Conservation (phyloP, 2,329 filamentous ascomycete species). For the Trichophyton mentagrophytes region DNA sequence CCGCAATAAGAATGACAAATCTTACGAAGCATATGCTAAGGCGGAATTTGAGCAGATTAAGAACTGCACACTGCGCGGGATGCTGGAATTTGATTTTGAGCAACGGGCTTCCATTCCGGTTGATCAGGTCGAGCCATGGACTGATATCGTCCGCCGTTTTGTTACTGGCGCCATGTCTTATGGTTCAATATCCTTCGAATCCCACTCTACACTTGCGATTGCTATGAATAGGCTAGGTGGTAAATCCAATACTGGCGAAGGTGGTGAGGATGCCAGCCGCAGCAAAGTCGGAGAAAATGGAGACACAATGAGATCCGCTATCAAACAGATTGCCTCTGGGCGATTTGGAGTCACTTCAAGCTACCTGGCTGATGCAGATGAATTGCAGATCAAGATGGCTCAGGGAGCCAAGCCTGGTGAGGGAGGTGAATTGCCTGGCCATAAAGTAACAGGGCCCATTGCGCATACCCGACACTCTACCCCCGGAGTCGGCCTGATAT, state of each 20-base stretch:
- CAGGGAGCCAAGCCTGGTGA: conserved; percentile 97
- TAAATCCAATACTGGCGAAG: conserved; percentile 95
- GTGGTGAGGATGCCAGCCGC: conserved; percentile 88
- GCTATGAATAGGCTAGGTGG: conserved; percentile 95
- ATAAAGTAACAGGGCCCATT: conserved; percentile 92
- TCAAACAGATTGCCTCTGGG: conserved; percentile 93
- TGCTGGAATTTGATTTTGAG: conserved; percentile 94
- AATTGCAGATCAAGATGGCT: conserved; percentile 98
- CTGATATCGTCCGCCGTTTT: conserved; percentile 90
- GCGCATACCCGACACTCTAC: conserved; percentile 91
- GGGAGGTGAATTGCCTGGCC: conserved; percentile 89
- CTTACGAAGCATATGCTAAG: conserved; percentile 88
- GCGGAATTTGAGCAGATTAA: conserved; percentile 95
- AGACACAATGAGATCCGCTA: conserved; percentile 92
- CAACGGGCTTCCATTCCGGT: conserved; percentile 74
- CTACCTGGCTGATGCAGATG: conserved; percentile 88
- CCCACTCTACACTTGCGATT: conserved; percentile 86
- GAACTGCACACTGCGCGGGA: conserved; percentile 82
- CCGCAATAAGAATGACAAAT: conserved; percentile 94
- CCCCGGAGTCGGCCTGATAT: conserved; percentile 89
- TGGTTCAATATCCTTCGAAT: conserved; percentile 96
- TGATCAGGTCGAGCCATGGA: conserved; percentile 96
- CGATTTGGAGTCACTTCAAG: conserved; percentile 92
- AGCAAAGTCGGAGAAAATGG: conserved; percentile 78
- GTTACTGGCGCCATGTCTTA: conserved; percentile 98